Evolutionary conservation across 345 rosid genomes (phyloP), one percentile per base, ranked within the genome.

Genomic region (Hibiscus mutabilis): DNA sequence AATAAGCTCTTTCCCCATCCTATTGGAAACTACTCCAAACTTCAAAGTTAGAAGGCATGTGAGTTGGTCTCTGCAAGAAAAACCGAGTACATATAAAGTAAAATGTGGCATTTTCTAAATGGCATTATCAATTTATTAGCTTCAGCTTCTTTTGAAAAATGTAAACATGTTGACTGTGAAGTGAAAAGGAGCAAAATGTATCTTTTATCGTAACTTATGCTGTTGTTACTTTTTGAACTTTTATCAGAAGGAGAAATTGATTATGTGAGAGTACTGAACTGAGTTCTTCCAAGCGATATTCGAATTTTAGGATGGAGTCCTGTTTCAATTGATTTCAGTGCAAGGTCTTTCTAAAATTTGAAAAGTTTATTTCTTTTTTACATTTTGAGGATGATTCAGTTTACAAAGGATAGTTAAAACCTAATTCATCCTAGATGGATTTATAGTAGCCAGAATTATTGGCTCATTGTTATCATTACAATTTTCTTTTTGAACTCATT

Each of bases 241-340:
- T 80, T 79, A 55, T 67, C 84, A 87, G 87, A 73, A 61, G 84
- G 76, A 72, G 98, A 94, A 86, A 85, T 90, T 76, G 98, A 92
- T 79, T 94, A 94, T 73, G 96, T 91, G 74, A 85, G 86, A 82
- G 85, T 87, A 66, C 80, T 91, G 79, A 91, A 94, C 84, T 90
- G 95, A 73, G 93, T 79, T 77, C 93, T 94, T 74, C 98, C 97
- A 60, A 84, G 84, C 56, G 97, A 94, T 81, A 90, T 91, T 73
- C 92, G 93, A 74, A 85, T 91, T 60, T 69, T 85, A 21, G 97
- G 97, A 78, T 94, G 98, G 98, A 85, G 91, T 84, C 93, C 98
- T 29, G 89, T 77, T 84, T 87, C 96, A 76, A 27, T 67, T 73
- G 96, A 80, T 83, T 94, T 94, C 82, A 89, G 84, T 78, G 97